Conservation (phyloP, 2,329 filamentous ascomycete species). For the Paecilomyces fulvus region DNA sequence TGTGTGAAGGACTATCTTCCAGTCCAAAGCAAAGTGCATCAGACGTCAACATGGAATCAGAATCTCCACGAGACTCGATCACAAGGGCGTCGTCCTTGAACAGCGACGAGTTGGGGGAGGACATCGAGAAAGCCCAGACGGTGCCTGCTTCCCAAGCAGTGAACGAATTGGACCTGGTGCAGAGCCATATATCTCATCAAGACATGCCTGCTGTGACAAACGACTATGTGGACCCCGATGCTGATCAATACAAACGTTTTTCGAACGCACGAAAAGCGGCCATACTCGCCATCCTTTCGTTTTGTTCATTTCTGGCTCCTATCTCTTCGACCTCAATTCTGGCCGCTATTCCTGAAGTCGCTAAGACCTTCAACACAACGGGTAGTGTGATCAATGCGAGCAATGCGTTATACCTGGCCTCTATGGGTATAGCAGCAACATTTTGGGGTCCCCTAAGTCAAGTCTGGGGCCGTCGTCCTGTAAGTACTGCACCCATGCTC, state of each 20-base stretch:
- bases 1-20: background rate
- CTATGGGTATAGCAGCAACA: slow-evolving; percentile 62
- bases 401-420: slow-evolving; percentile 66
- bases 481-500: slow-evolving; percentile 25
- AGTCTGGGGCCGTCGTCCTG: slow-evolving; percentile 51
- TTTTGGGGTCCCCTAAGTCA: slow-evolving; percentile 67
- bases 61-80: background rate
- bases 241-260: slow-evolving; percentile 57
- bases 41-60: background rate
- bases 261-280: slow-evolving; percentile 53
- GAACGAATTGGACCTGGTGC: slow-evolving; percentile 21
- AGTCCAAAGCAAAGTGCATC: background rate
- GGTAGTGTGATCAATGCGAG: slow-evolving; percentile 63
- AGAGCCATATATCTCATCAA: slow-evolving; percentile 25
- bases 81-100: background rate
- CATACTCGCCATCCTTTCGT: slow-evolving; percentile 62
- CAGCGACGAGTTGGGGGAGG: background rate
- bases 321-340: slow-evolving; percentile 66
- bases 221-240: slow-evolving; percentile 35
- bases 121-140: background rate
- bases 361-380: slow-evolving; percentile 54
- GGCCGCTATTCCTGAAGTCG: slow-evolving; percentile 66
- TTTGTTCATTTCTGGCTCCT: slow-evolving; percentile 68
- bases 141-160: slow-evolving; percentile 4
- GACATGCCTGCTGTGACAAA: slow-evolving; percentile 18